Evolutionary conservation across 371 early-diverging fungal genomes (phyloP), one percentile per base, ranked within the genome.

Genomic region (Coemansia sp.): DNA sequence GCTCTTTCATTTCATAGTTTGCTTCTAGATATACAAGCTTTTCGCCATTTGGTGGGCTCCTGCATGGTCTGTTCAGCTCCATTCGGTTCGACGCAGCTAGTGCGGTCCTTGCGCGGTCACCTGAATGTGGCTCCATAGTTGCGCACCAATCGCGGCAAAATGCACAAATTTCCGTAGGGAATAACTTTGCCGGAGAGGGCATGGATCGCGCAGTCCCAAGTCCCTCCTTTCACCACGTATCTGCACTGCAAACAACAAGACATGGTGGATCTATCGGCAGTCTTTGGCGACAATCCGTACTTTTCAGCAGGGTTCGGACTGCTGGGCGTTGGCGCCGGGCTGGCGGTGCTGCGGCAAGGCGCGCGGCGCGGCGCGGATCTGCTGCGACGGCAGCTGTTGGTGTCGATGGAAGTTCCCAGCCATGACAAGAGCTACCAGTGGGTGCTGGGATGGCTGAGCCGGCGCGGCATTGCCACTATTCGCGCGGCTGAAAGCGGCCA

Each of bases 231-330:
- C 26, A 26, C 26, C 26, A 26, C 26, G 26, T 26, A 26, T 26
- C 26, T 26, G 26, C 26, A 26, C 26, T 26, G 26, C 26, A 26
- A 26, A 26, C 26, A 26, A 26, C 26, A 26, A 34, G 34, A 9
- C 41, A 75, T 76, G 76, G 67, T 72, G 31, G 76, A 76, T 7
- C 48, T 76, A 40, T 8, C 79, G 9, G 30, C 64, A 35, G 55
- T 76, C 38, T 58, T 79, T 10, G 40, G 69, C 1, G 72, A 67
- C 52, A 96, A 96, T 59, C 97, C 97, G 9, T 89, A 92, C 70
- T 96, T 96, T 64, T 92, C 95, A 2, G 97, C 97, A 2, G 96
- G 96, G 5, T 88, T 93, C 57, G 99, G 99, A 3, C 79, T 98
- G 34, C 84, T 97, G 41, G 99, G 94, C 47, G 87, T 96, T 0